Evolutionary conservation across 176 grass and related monocot species (phyloP), one percentile per base, ranked within the genome.

Genomic region (Pontederia crassipes): DNA sequence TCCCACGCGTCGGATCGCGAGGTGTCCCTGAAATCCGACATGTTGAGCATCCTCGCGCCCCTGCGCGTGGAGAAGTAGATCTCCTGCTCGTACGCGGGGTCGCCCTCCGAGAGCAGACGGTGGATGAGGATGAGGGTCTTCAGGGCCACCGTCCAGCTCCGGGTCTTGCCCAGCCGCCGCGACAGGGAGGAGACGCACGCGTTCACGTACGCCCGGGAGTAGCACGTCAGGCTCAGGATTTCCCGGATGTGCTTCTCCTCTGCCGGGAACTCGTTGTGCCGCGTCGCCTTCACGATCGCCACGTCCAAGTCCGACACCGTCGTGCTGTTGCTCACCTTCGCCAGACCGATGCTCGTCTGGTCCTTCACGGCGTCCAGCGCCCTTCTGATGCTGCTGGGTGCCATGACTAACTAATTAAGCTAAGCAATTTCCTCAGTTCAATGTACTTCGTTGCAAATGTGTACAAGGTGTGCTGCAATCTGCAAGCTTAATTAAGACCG

Each of bases 301-400:
- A 96, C 87, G 61, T 90, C 92, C 4, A 90, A 73, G 12, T 90
- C 87, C 14, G 91, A 68, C 28, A 69, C 64, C 70, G 65, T 51
- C 29, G 78, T 52, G 12, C 58, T 53, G 70, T 78, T 75, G 12
- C 78, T 77, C 17, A 90, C 81, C 66, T 87, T 90, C 61, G 83
- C 86, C 0, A 96, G 70, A 0, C 91, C 81, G 72, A 96, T 90
- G 80, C 86, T 96, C 54, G 86, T 90, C 72, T 80, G 78, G 66
- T 96, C 91, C 83, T 96, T 96, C 48, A 90, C 86, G 17, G 81
- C 83, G 26, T 80, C 91, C 20, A 96, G 69, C 72, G 84, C 91
- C 76, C 71, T 79, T 0, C 86, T 80, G 45, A 96, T 80, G 58
- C 82, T 87, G 86, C 86, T 89, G 28, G 86, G 86, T n/a, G 86